Evolutionary conservation across 495 filamentous ascomycete species (phyloP).

Genomic region (Bombardia bombarda): DNA sequence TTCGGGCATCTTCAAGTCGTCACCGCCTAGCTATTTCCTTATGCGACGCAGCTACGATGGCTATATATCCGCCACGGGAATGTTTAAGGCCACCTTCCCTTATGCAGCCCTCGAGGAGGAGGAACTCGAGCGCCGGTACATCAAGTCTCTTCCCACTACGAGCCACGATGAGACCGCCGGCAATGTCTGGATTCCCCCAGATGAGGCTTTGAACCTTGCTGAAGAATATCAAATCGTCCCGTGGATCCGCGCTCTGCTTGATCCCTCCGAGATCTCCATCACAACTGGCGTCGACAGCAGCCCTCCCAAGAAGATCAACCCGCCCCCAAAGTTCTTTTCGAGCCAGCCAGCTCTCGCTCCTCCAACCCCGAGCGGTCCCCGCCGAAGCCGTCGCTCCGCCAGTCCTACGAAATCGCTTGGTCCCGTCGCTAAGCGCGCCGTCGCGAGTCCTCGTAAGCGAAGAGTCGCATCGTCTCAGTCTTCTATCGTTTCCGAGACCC

Average conservation of each 20-base stretch:
- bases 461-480: constrained; percentile 42
- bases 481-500: constrained; percentile 21
- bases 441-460: constrained; percentile 63
- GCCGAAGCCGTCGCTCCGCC: constrained; percentile 43
- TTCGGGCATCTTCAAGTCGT: constrained; percentile 83
- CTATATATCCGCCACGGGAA: constrained; percentile 90
- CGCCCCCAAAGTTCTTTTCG: constrained; percentile 56
- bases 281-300: constrained; percentile 33
- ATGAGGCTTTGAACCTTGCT: constrained; percentile 73
- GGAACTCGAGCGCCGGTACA: constrained; percentile 73
- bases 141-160: constrained; percentile 70
- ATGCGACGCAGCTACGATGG: constrained; percentile 97
- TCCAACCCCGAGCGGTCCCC: constrained; percentile 34
- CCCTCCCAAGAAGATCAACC: constrained; percentile 57
- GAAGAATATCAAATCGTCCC: constrained; percentile 69
- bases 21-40: constrained; percentile 87
- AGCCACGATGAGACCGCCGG: constrained; percentile 89
- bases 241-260: constrained; percentile 87
- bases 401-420: constrained; percentile 47
- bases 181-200: constrained; percentile 90
- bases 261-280: constrained; percentile 57
- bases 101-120: constrained; percentile 84
- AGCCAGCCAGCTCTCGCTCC: constrained; percentile 32
- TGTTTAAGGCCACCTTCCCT: constrained; percentile 99
- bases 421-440: constrained; percentile 38